Conservation (phyloP, 768 basidiomycete species). For the Trichaptum fuscoviolaceum region DNA sequence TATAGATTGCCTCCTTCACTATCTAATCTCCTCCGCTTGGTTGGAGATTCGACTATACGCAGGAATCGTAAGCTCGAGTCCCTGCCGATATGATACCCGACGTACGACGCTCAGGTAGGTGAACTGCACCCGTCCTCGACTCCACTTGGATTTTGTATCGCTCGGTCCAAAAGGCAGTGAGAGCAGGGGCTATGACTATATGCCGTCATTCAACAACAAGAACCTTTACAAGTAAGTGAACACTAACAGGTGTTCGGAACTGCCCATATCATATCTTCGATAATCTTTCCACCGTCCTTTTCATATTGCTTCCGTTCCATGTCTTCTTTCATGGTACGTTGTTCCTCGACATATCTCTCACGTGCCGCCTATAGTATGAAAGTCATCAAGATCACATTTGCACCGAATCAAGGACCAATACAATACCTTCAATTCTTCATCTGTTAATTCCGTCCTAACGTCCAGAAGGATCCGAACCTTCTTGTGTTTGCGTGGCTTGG, state of each 20-base stretch:
- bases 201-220: slow-evolving; percentile 2
- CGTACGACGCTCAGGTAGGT: slow-evolving; percentile 25
- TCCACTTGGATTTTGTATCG: slow-evolving; percentile 69
- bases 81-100: background rate
- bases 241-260: slow-evolving; percentile 58
- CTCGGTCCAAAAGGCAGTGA: slow-evolving; percentile 71
- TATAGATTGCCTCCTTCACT: background rate
- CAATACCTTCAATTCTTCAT: slow-evolving; percentile 70
- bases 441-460: slow-evolving; percentile 71
- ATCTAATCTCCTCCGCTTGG: background rate
- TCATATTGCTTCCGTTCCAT: slow-evolving; percentile 48
- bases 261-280: slow-evolving; percentile 64
- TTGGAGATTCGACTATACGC: background rate
- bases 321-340: slow-evolving; percentile 47
- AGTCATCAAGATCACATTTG: slow-evolving; percentile 6
- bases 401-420: background rate
- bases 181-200: slow-evolving; percentile 52
- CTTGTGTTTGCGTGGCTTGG: slow-evolving; percentile 37
- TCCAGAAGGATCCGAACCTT: slow-evolving; percentile 57
- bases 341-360: slow-evolving; percentile 60
- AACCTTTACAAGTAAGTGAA: background rate
- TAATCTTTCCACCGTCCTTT: slow-evolving; percentile 45
- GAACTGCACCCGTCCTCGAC: slow-evolving; percentile 44
- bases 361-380: slow-evolving; percentile 45
- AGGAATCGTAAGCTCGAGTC: background rate